These are phyloP conservation scores for Lindgomyces ingoldianus DNA, from an alignment of 495 filamentous ascomycete species.

Conservation along the genomic window DNA sequence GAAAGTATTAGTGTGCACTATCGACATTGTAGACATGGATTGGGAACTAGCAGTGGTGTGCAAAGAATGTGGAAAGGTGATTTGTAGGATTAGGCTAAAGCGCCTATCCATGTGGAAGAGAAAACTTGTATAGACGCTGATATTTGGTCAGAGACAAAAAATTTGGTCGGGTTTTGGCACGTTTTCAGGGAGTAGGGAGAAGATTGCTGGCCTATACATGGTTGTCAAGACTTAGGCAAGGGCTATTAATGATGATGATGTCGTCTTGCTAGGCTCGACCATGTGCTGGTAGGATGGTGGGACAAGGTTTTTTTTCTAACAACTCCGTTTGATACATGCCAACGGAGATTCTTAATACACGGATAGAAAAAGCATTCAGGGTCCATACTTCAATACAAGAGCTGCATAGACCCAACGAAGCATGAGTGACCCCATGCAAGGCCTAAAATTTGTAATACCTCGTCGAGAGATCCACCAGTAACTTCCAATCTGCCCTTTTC, in stretches of 20 bases:
- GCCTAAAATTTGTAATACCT: background rate
- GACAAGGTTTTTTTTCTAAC: background rate
- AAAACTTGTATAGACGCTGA: background rate
- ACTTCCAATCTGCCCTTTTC: background rate
- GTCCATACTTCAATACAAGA: background rate
- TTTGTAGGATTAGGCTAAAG: too few species aligned
- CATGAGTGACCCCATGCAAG: background rate
- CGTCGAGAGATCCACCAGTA: background rate
- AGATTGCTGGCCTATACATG: background rate
- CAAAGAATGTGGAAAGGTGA: too few species aligned
- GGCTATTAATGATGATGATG: background rate
- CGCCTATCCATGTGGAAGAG: background rate
- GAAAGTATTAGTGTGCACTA: too few species aligned
- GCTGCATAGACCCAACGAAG: background rate
- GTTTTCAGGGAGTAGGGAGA: background rate
- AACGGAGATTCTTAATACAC: background rate
- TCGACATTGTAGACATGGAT: too few species aligned
- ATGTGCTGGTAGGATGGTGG: background rate
- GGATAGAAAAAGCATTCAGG: background rate
- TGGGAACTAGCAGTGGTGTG: too few species aligned
- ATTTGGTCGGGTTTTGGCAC: background rate
- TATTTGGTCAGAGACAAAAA: background rate
- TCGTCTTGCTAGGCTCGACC: background rate
- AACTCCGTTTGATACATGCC: background rate
- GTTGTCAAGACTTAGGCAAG: background rate